Base-by-base conservation (phyloP, 2,329 filamentous ascomycete genomes). In the Pochonia chlamydosporia region DNA sequence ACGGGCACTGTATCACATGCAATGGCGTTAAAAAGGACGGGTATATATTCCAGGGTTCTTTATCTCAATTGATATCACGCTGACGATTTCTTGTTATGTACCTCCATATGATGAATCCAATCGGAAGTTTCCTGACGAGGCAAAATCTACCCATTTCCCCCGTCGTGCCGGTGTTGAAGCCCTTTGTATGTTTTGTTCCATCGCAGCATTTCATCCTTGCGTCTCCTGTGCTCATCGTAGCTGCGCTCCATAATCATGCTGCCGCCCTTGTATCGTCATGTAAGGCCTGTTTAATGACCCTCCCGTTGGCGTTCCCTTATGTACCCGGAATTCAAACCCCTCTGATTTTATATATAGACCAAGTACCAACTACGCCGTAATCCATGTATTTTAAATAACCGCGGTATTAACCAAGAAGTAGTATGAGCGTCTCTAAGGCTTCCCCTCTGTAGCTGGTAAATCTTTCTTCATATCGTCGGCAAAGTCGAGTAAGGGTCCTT, bases 401-500 rank as follows among this genome's bases (percentile, higher is more conserved):
- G 30, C 13, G 23, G 18, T 18, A 24, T 26, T 30, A 18, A 48
- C n/a, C 30, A 36, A 23, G 30, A 40, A 13, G 14, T 30, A 20
- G 39, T 28, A 33, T 23, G 20, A 16, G 31, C 13, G 7, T 23
- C n/a, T 30, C 21, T 24, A 37, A n/a, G 23, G 14, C 36, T 40
- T 48, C 11, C 44, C 36, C 35, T 49, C 37, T 10, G 28, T 54
- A 24, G 59, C 48, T 4, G 76, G 76, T 31, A 82, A 55, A 21
- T 66, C 60, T 48, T 72, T 74, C 60, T 74, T 74, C 59, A 82
- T 37, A 48, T 82, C 79, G 10, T 71, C 57, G 14, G 74, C 66
- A 49, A 84, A 82, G 58, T 83, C 76, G 28, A 82, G 69, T 41
- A 81, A 61, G 2, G 77, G 73, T 0, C 76, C 76, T 1, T 72